These are phyloP conservation scores for Tolypocladium endophyticum DNA, from an alignment of 2,329 filamentous ascomycete genomes.

Conservation along the genomic window DNA sequence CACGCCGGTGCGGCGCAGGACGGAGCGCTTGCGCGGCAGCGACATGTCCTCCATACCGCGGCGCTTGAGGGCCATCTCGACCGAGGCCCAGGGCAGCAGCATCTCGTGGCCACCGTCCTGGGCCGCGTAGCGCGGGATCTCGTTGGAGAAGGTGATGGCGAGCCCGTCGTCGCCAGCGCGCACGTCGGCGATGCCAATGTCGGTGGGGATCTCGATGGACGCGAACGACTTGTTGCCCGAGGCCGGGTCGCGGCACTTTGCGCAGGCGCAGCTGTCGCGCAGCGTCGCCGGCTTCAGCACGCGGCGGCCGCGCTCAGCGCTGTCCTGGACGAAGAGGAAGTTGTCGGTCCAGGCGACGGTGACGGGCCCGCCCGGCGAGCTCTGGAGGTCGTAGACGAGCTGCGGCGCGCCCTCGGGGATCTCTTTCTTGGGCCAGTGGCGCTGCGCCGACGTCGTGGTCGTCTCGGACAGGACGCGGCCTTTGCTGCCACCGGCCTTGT, in stretches of 20 bases:
- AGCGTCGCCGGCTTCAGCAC: slow-evolving; percentile 21
- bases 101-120: slow-evolving; percentile 20
- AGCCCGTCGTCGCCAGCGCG: slow-evolving; percentile 28
- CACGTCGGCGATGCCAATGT: slow-evolving; percentile 21
- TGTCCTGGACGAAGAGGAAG: slow-evolving; percentile 18
- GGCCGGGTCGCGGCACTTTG: slow-evolving; percentile 40
- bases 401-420: slow-evolving; percentile 6
- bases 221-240: slow-evolving; percentile 49
- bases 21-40: slow-evolving; percentile 13
- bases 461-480: background rate
- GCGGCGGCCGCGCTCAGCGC: slow-evolving; percentile 9
- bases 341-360: slow-evolving; percentile 14
- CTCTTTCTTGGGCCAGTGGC: slow-evolving; percentile 6
- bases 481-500: background rate
- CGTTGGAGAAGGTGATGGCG: slow-evolving; percentile 47
- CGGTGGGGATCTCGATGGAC: slow-evolving; percentile 26
- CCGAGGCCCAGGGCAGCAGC: slow-evolving; percentile 21
- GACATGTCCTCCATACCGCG: slow-evolving; percentile 9
- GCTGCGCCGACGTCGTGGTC: background rate
- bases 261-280: slow-evolving; percentile 45
- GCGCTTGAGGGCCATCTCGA: slow-evolving; percentile 21
- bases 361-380: slow-evolving; percentile 4
- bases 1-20: slow-evolving; percentile 21
- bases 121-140: slow-evolving; percentile 23
- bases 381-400: slow-evolving; percentile 3